Base-by-base conservation (phyloP, 2,329 filamentous ascomycete species). In the Paraconiothyrium brasiliense region DNA sequence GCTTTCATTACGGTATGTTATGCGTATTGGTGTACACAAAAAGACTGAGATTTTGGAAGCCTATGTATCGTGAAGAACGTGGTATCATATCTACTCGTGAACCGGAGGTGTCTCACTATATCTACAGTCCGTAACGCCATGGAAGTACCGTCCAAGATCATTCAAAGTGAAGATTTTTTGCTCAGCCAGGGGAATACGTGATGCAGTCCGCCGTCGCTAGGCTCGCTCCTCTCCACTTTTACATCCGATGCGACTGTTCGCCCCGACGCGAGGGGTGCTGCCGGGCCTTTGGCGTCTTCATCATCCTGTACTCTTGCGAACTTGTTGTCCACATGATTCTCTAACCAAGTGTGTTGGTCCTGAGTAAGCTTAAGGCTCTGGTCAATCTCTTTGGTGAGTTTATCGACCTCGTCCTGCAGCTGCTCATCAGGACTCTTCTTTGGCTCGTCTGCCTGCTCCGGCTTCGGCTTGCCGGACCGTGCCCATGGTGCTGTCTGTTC, bases 371-470 rank as follows among this genome's bases (percentile, higher is more conserved):
- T 68, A 44, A 89, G 71, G 7, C 84, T 85, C 69, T 84, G 78
- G 57, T 89, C 86, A 47, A 89, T 81, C 55, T 88, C 86, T 60
- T 80, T 81, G 0, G 87, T 87, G 34, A 89, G 76, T 64, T 85
- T 84, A 13, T 85, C 83, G 10, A 89, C 82, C 67, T 89, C 86
- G 14, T 87, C 84, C 49, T 85, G 81, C 20, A 89, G 74, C 47
- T 73, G 70, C 73, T 90, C 86, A 65, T 90, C 87, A 48, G 81
- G 82, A 9, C 78, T 82, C 70, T 78, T 81, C 56, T 71, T 70
- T 1, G 75, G 66, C 57, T 79, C 54, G 54, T 65, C 65, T 35
- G 52, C 58, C 60, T 66, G 63, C 47, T 48, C 61, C 75, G 82
- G 24, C 5, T 85, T 85, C 70, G 88, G 83, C 63, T 86, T 81